Percentiles rank a stretch among this genome's conserved stretches.
phyloP scores from a whole-genome alignment of 352 stramenopile genomes.

The Globisporangium ultimum region DNA sequence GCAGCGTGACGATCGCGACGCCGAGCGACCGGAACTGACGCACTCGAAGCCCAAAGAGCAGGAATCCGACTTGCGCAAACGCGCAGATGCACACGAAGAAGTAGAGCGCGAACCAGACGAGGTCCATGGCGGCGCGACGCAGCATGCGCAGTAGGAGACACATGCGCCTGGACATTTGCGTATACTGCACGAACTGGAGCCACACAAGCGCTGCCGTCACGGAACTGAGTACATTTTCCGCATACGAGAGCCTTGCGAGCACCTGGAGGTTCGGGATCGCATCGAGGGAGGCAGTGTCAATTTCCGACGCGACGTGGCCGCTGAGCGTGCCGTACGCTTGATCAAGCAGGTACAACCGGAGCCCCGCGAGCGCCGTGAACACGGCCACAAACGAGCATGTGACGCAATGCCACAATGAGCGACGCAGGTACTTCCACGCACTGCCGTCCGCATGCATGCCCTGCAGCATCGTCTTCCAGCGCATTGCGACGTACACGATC shows the following conservation, averaged over 20 bases:
- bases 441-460: slow-evolving; percentile 26
- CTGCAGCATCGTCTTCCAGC: slow-evolving; percentile 35
- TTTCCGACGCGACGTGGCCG: slow-evolving; percentile 25
- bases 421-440: slow-evolving; percentile 23
- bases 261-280: slow-evolving; percentile 38
- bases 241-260: slow-evolving; percentile 31
- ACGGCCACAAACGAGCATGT: slow-evolving; percentile 33
- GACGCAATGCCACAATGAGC: slow-evolving; percentile 37
- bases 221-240: slow-evolving; percentile 39
- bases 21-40: slow-evolving; percentile 55
- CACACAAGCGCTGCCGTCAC: slow-evolving; percentile 54
- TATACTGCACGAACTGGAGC: slow-evolving; percentile 69
- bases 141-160: slow-evolving; percentile 51
- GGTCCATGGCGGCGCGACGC: slow-evolving; percentile 39
- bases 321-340: slow-evolving; percentile 54
- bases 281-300: slow-evolving; percentile 13
- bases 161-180: slow-evolving; percentile 63
- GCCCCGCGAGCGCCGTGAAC: slow-evolving; percentile 45
- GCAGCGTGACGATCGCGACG: slow-evolving; percentile 42
- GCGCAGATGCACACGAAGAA: slow-evolving; percentile 55
- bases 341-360: slow-evolving; percentile 55
- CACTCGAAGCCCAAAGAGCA: slow-evolving; percentile 58
- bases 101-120: slow-evolving; percentile 59
- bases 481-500: slow-evolving; percentile 37
- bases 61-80: slow-evolving; percentile 62